These are phyloP conservation scores for Dothiorella sarmentorum DNA, from an alignment of 2,329 filamentous ascomycete genomes.

Conservation along the genomic window DNA sequence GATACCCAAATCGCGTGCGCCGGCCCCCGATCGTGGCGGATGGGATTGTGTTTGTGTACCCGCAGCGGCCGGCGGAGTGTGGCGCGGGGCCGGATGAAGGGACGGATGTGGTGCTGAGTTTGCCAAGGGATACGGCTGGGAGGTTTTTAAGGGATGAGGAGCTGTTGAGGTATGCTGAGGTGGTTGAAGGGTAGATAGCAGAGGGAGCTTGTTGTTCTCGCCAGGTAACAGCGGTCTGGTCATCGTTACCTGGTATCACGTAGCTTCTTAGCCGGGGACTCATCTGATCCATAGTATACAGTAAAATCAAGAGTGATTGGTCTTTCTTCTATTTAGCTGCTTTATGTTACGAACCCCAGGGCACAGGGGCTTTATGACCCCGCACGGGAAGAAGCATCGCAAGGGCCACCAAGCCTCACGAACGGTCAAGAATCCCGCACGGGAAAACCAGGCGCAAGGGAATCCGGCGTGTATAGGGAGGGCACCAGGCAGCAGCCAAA, in stretches of 20 bases:
- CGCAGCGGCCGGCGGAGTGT: conserved; percentile 18
- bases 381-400: background rate
- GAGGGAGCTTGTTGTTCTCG: too few species aligned
- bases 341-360: background rate
- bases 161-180: conserved; percentile 21
- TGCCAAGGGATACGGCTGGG: conserved; percentile 10
- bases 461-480: background rate
- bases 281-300: too few species aligned
- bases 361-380: too few species aligned
- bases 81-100: conserved; percentile 21
- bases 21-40: conserved; percentile 23
- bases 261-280: too few species aligned
- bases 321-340: too few species aligned
- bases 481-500: background rate
- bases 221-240: too few species aligned
- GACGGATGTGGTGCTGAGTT: conserved; percentile 22
- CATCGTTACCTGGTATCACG: too few species aligned
- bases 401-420: background rate
- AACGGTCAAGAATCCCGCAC: background rate
- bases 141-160: conserved; percentile 22
- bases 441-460: background rate
- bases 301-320: too few species aligned
- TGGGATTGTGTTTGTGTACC: conserved; percentile 22
- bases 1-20: conserved; percentile 21
- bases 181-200: background rate